Evolutionary conservation across 108 stramenopile species (phyloP).

Genomic region (Cyclotella baltica): DNA sequence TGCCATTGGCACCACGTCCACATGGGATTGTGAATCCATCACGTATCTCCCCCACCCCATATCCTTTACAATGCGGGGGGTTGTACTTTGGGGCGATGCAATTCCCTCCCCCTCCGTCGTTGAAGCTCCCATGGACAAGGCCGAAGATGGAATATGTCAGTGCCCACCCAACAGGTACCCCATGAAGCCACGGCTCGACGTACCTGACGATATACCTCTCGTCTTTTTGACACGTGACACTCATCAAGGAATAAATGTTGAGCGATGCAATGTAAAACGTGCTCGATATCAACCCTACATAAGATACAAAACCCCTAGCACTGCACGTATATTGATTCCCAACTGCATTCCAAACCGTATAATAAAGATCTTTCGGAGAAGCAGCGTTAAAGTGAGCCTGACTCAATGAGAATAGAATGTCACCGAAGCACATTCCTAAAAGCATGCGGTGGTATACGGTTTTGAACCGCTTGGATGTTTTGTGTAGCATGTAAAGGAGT

Average conservation of each 20-base stretch:
- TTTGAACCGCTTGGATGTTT: background rate
- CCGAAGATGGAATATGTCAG: background rate
- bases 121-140: background rate
- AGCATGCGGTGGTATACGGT: background rate
- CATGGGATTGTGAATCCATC: too few species aligned
- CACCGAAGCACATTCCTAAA: background rate
- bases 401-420: background rate
- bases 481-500: too few species aligned
- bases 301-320: background rate
- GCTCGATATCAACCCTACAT: background rate
- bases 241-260: background rate
- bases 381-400: background rate
- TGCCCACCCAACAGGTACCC: background rate
- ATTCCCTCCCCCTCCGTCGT: background rate
- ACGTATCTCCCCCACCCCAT: background rate
- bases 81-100: background rate
- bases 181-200: background rate
- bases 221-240: background rate
- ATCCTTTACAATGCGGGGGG: background rate
- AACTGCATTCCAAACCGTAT: background rate
- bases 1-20: background rate
- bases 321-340: background rate
- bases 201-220: background rate
- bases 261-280: background rate
- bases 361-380: background rate